Evolutionary conservation across 192 early-diverging fungal genomes (phyloP).

Genomic region (Pecoramyces ruminantium): DNA sequence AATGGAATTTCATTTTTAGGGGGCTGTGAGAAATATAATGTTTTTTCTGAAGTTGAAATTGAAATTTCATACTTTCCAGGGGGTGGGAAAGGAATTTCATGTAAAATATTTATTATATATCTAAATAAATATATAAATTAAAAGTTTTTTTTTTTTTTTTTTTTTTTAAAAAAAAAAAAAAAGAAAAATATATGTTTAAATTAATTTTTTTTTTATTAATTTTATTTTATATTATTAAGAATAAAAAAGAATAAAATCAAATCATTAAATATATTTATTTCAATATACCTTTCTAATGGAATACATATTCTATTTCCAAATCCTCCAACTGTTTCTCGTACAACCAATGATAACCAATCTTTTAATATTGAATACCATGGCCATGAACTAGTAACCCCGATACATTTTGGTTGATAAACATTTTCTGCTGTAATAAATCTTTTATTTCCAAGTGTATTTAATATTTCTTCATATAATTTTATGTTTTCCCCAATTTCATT

Average conservation of each 20-base stretch:
- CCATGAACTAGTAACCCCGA: conserved; percentile 52
- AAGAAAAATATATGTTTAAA: too few relatives aligned
- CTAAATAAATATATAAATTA: conserved; percentile 15
- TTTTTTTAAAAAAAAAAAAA: too few relatives aligned
- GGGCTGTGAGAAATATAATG: conserved; percentile 51
- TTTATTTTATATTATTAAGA: too few relatives aligned
- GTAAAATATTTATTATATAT: conserved; percentile 45
- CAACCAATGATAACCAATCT: conserved; percentile 57
- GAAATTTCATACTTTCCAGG: conserved; percentile 60
- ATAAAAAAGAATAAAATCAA: too few relatives aligned
- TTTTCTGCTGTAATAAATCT: conserved; percentile 31
- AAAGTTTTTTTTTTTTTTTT: too few relatives aligned
- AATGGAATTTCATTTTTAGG: conserved; percentile 54
- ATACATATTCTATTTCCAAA: conserved; percentile 11
- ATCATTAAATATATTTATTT: too few relatives aligned
- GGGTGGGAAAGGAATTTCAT: conserved; percentile 60
- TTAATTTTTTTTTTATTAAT: too few relatives aligned
- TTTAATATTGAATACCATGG: conserved; percentile 56
- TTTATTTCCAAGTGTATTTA: conserved; percentile 35
- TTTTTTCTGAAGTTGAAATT: conserved; percentile 37
- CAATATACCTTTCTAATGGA: conserved; percentile 37
- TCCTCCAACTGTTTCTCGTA: conserved; percentile 30
- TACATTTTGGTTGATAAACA: conserved; percentile 46
- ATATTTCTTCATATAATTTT: conserved; percentile 35
- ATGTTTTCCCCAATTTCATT: conserved; percentile 31